Percentiles rank a stretch among this genome's conserved stretches.
phyloP scores from a whole-genome alignment of 495 filamentous ascomycete genomes.

The Immersiella caudata region DNA sequence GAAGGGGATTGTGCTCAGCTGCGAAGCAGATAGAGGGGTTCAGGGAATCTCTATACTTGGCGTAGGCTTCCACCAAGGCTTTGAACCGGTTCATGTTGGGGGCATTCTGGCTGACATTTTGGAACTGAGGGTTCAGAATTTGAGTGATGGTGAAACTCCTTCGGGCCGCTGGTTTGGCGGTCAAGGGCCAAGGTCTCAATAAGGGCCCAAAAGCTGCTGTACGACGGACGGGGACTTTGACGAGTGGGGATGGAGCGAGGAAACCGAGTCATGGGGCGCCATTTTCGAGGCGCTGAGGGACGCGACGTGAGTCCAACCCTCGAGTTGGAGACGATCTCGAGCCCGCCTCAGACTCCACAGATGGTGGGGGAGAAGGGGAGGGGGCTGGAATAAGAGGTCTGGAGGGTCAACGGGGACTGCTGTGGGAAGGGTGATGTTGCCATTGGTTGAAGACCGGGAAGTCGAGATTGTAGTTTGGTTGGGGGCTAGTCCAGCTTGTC shows the following conservation, averaged over 20 bases:
- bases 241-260: not conserved
- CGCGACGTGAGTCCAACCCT: not conserved
- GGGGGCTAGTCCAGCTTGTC: too few relatives aligned
- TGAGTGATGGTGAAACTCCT: constrained; percentile 60
- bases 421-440: not conserved
- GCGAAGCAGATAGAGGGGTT: constrained; percentile 33
- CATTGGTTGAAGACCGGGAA: too few relatives aligned
- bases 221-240: not conserved
- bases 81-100: constrained; percentile 49
- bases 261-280: not conserved
- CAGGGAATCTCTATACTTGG: constrained; percentile 54
- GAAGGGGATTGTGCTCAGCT: constrained; percentile 27
- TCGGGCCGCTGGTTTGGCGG: too few relatives aligned
- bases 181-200: not conserved
- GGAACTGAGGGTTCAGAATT: constrained; percentile 49
- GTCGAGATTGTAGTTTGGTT: too few relatives aligned
- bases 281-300: not conserved
- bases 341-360: not conserved
- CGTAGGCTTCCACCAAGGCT: constrained; percentile 57
- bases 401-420: not conserved
- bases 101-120: constrained; percentile 6
- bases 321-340: not conserved
- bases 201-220: not conserved
- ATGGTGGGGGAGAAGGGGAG: not conserved
- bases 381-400: not conserved